Evolutionary conservation across 139 green algal genomes (phyloP).

Genomic region (Raphidocelis subcapitata): DNA sequence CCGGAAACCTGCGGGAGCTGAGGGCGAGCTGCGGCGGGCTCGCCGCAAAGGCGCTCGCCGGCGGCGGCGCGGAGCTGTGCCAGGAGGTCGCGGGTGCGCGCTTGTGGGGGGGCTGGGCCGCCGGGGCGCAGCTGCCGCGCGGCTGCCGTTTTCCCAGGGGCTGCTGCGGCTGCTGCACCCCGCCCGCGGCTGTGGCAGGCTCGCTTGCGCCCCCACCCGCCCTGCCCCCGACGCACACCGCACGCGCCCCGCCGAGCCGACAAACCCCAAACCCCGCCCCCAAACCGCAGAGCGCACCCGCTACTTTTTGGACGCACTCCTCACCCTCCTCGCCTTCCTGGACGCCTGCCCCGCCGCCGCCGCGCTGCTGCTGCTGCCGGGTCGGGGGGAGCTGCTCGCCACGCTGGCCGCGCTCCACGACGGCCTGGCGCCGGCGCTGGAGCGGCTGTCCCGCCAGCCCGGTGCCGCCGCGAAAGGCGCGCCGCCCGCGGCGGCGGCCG

Average conservation of each 20-base stretch:
- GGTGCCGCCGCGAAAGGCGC: constrained; percentile 7
- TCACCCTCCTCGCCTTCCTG: constrained; percentile 65
- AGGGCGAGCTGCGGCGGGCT: constrained; percentile 1
- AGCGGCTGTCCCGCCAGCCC: constrained; percentile 15
- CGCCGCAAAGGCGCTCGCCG: constrained; percentile 8
- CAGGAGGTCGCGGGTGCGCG: constrained; percentile 30
- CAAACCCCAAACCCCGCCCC: too few species aligned
- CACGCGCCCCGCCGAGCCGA: too few species aligned
- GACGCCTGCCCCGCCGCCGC: constrained; percentile 39
- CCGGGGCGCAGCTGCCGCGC: too few species aligned
- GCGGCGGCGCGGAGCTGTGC: not conserved
- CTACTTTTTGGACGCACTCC: constrained; percentile 67
- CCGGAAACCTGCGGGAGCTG: constrained; percentile 68
- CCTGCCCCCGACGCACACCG: too few species aligned
- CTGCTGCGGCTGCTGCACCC: not conserved
- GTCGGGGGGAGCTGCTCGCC: constrained; percentile 29
- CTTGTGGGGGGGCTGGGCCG: not conserved
- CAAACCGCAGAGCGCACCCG: constrained; percentile 62
- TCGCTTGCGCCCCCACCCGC: too few species aligned
- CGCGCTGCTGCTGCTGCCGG: constrained; percentile 40
- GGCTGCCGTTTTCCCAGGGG: not conserved
- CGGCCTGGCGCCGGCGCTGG: constrained; percentile 42
- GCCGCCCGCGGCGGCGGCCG: not conserved
- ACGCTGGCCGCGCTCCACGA: constrained; percentile 45
- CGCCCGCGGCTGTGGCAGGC: too few species aligned